phyloP scores from a whole-genome alignment of 108 stramenopile species.

The Skeletonema tropicum region DNA sequence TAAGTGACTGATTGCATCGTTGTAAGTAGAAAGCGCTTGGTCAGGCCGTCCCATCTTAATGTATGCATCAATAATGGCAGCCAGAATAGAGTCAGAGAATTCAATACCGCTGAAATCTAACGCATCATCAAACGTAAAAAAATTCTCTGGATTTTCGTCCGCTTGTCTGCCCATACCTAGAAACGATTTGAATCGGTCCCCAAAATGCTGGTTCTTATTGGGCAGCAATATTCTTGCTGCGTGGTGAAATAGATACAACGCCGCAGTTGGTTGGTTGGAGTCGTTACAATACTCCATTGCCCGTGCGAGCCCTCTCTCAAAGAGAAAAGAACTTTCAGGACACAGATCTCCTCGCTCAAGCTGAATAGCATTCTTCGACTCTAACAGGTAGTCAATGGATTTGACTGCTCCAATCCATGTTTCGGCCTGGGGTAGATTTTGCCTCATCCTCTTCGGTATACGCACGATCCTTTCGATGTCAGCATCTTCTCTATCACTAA shows the following conservation, averaged over 20 bases:
- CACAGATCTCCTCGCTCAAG: background rate
- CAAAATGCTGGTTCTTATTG: slow-evolving; percentile 11
- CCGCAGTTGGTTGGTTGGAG: slow-evolving; percentile 37
- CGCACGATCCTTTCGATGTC: background rate
- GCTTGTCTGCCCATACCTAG: slow-evolving; percentile 18
- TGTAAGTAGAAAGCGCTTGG: slow-evolving; percentile 19
- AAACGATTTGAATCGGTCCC: slow-evolving; percentile 19
- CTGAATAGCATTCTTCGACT: slow-evolving; percentile 15
- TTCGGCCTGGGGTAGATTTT: slow-evolving; percentile 9
- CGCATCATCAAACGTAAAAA: slow-evolving; percentile 13
- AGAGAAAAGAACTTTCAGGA: slow-evolving; percentile 19
- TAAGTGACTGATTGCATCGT: slow-evolving; percentile 3
- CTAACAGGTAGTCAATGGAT: slow-evolving; percentile 21
- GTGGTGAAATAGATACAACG: slow-evolving; percentile 35
- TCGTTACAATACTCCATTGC: slow-evolving; percentile 48
- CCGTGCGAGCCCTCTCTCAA: slow-evolving; percentile 29
- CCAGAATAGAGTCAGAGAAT: slow-evolving; percentile 26
- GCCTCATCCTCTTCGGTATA: background rate
- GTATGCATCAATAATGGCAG: slow-evolving; percentile 32
- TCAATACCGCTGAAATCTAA: slow-evolving; percentile 18
- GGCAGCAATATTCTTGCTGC: slow-evolving; percentile 6
- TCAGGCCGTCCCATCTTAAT: slow-evolving; percentile 23
- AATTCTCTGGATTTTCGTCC: background rate
- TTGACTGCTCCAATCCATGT: slow-evolving; percentile 35
- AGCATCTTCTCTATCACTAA: background rate